phyloP scores from a whole-genome alignment of 2,329 filamentous ascomycete species.

The Byssothecium circinans region DNA sequence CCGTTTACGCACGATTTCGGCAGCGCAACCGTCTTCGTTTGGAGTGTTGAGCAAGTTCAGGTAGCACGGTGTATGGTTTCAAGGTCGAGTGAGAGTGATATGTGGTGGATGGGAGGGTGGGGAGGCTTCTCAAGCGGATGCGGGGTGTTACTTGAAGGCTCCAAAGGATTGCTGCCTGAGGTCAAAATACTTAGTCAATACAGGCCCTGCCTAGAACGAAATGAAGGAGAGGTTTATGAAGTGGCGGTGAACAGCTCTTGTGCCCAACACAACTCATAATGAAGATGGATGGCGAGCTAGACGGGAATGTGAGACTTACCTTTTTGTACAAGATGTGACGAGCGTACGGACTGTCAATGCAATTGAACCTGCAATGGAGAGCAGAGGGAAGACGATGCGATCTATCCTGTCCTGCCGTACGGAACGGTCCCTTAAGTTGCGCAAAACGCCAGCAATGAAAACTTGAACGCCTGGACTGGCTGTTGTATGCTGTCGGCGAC shows the following conservation, averaged over 20 bases:
- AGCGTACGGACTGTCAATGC: background rate
- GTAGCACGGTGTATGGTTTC: background rate
- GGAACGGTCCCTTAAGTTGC: background rate
- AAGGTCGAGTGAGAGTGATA: background rate
- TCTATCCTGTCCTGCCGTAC: background rate
- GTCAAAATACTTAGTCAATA: too few relatives aligned
- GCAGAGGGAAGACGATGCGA: background rate
- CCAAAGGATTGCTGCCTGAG: too few relatives aligned
- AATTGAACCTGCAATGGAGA: too few relatives aligned
- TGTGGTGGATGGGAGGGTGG: background rate
- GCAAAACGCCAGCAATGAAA: background rate
- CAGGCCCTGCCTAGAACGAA: background rate
- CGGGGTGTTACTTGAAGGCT: too few relatives aligned
- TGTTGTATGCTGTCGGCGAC: background rate
- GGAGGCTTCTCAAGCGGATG: too few relatives aligned
- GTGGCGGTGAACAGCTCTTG: too few relatives aligned
- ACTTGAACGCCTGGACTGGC: background rate
- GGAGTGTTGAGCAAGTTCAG: background rate
- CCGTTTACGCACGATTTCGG: background rate
- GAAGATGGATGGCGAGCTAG: background rate
- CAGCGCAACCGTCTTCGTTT: background rate
- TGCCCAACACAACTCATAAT: background rate
- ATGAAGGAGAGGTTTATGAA: background rate
- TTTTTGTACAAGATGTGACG: background rate
- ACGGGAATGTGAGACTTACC: background rate